These are phyloP conservation scores for Cryptococcus wingfieldii DNA, from an alignment of 1,284 basidiomycete genomes.

Conservation along the genomic window DNA sequence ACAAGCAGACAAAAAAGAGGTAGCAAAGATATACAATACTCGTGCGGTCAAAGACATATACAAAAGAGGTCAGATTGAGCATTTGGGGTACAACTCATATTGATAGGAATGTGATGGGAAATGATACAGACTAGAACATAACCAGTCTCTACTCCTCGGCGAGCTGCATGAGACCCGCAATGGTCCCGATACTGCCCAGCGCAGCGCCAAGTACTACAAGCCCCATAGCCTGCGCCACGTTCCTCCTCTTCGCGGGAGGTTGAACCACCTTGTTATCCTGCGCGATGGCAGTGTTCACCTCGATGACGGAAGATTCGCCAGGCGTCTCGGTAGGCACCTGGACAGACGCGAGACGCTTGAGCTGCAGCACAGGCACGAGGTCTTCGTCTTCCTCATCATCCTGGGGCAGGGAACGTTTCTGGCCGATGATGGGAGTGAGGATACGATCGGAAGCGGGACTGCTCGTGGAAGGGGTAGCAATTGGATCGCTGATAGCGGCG, in stretches of 20 bases:
- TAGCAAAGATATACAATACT: no score
- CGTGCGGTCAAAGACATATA: no score
- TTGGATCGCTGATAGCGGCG: background rate
- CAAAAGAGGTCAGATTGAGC: no score
- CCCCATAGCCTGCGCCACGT: slow-evolving; percentile 13
- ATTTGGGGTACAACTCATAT: no score
- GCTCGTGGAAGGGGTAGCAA: background rate
- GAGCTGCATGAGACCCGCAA: slow-evolving; percentile 32
- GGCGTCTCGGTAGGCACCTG: no score
- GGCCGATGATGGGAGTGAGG: slow-evolving; percentile 4
- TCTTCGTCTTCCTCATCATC: background rate
- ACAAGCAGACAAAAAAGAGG: no score
- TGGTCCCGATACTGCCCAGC: slow-evolving; percentile 32
- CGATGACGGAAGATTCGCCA: background rate
- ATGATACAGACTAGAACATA: no score
- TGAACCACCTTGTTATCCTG: background rate
- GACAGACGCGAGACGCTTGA: no score
- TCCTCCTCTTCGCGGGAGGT: background rate
- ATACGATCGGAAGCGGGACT: slow-evolving; percentile 1
- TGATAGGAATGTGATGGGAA: no score
- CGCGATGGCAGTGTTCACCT: background rate
- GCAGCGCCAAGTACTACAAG: slow-evolving; percentile 28
- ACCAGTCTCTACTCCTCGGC: slow-evolving; percentile 9
- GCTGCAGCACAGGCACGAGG: no score
- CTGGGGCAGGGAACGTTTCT: slow-evolving; percentile 11